phyloP scores from a whole-genome alignment of 2,329 filamentous ascomycete species.

The Fusarium decemcellulare region DNA sequence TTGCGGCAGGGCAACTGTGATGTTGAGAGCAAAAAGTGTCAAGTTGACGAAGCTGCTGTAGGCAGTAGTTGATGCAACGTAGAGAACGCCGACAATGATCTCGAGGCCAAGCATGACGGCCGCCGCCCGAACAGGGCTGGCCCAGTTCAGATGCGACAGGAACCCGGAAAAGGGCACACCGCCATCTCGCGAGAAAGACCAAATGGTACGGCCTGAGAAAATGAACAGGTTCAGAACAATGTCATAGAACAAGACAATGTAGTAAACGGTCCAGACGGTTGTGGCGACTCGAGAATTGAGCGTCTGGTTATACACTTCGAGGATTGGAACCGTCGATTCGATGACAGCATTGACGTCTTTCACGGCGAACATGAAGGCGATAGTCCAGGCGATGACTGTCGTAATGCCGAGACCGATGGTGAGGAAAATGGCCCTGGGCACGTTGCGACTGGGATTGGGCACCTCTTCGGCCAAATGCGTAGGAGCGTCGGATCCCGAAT shows the following conservation, averaged over 20 bases:
- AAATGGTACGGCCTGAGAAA: conserved; percentile 44
- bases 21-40: conserved; percentile 44
- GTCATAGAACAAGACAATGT: conserved; percentile 47
- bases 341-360: conserved; percentile 43
- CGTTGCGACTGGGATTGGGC: conserved; percentile 44
- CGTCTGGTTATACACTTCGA: conserved; percentile 45
- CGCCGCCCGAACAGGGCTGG: conserved; percentile 41
- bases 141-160: conserved; percentile 38
- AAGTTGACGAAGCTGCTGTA: conserved; percentile 46
- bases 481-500: conserved; percentile 39
- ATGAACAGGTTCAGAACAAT: conserved; percentile 46
- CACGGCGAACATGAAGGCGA: conserved; percentile 45
- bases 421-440: conserved; percentile 43
- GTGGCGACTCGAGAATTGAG: conserved; percentile 43
- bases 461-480: conserved; percentile 45
- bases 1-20: conserved; percentile 42
- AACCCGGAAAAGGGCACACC: conserved; percentile 42
- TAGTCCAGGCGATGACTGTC: conserved; percentile 43
- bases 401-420: conserved; percentile 41
- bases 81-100: conserved; percentile 43
- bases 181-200: conserved; percentile 45
- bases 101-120: conserved; percentile 48
- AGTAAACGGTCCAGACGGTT: conserved; percentile 44
- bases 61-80: conserved; percentile 42
- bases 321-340: conserved; percentile 40